Base-by-base conservation (phyloP, 305 asterid species). In the Solanum chacoense region DNA sequence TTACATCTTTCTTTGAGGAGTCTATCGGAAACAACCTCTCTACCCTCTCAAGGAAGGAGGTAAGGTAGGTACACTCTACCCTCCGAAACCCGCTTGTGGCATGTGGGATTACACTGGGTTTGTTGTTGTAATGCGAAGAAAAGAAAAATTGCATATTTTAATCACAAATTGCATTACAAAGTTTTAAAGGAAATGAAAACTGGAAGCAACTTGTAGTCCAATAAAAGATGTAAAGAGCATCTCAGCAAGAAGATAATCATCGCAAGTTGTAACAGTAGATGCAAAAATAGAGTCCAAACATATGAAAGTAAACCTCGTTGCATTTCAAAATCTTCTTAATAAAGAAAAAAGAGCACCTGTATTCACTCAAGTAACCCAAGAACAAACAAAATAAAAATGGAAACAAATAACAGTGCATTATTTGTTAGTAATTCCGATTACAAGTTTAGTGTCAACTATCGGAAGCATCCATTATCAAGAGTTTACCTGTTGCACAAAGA, bases 401-500 rank as follows among this genome's bases (percentile, higher is more conserved):
- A 29, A 81, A 50, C 72, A 29, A 26, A 80, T 29, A 45, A 83
- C 38, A 50, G 72, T 83, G 86, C 29, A 81, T 45, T 83, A 29
- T 36, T 18, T 29, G 11, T 42, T 38, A 10, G 72, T 29, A 65
- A 50, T 83, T 83, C 40, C 4, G 5, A 20, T 50, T 45, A 83
- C 69, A 83, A 83, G 86, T 65, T 29, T 34, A 81, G 38, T 81
- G 20, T 81, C 86, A 81, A 29, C 71, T 45, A 81, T 81, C 11
- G 5, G n/a, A 5, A 81, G 29, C 71, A 81, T 45, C 69, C 38
- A 81, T 16, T 45, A 35, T 81, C 69, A 81, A 81, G 37, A 55
- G 83, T 83, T 78, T 94, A 98, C 99, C 99, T 94, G 99, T 98
- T 87, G 95, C 98, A 91, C 99, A 98, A 77, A 98, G 96, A 91